phyloP scores from a whole-genome alignment of 495 filamentous ascomycete genomes.

The Aspergillus egyptiacus region DNA sequence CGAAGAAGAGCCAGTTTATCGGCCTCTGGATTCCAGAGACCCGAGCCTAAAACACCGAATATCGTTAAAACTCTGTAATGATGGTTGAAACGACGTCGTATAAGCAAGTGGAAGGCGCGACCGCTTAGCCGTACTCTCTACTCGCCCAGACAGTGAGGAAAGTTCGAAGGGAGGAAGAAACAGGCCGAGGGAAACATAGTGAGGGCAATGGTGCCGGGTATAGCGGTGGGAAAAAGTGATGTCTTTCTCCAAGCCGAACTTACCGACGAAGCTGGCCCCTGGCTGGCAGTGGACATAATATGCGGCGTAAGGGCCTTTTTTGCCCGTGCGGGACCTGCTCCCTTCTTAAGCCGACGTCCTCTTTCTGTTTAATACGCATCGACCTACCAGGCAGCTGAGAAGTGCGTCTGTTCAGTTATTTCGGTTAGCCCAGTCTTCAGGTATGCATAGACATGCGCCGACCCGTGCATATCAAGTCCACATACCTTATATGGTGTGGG shows the following conservation, averaged over 20 bases:
- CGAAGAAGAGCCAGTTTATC: conserved; percentile 57
- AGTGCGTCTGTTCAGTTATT: conserved; percentile 52
- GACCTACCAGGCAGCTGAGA: conserved; percentile 70
- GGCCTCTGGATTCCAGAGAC: conserved; percentile 70
- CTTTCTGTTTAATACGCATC: neutral
- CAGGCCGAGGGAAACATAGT: neutral
- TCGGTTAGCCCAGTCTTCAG: conserved; percentile 25
- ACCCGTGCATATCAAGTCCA: conserved; percentile 2
- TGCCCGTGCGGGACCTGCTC: conserved; percentile 66
- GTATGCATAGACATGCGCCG: neutral
- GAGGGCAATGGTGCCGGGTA: neutral
- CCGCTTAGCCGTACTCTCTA: no score
- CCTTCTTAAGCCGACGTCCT: conserved; percentile 21
- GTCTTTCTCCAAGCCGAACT: conserved; percentile 22
- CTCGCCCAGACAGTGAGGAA: neutral
- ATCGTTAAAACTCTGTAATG: neutral
- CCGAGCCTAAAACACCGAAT: conserved; percentile 54
- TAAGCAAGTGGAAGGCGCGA: no score
- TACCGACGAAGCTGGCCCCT: conserved; percentile 55
- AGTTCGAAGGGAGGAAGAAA: neutral
- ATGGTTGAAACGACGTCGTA: neutral
- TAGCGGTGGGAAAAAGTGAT: neutral
- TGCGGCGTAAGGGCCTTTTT: conserved; percentile 78
- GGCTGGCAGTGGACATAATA: conserved; percentile 72
- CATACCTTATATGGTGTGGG: conserved; percentile 81